Evolutionary conservation across 495 filamentous ascomycete species (phyloP), one percentile per base, ranked within the genome.

Genomic region (Thermothielavioides terrestris): DNA sequence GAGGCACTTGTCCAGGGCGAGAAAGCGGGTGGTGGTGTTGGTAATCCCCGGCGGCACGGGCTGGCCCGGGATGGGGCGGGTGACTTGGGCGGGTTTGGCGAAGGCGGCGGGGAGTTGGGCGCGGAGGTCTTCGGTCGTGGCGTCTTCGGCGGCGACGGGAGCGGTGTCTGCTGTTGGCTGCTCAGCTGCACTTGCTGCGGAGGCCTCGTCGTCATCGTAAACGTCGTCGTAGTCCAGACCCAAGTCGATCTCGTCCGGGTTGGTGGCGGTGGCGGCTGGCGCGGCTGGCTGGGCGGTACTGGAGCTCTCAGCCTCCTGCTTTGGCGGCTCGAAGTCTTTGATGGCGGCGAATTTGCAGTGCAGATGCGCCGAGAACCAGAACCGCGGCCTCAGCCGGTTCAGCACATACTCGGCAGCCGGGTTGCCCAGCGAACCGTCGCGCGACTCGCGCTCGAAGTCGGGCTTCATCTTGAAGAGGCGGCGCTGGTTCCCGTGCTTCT

Each of bases 301-400:
- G 2, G 11, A 31, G 9, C 17, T 25, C n/a, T 50, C 25, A 27
- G 44, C 35, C 4, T 32, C 54, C 2, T 46, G 31, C 12, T 25
- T 23, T 14, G 61, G 58, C 6, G 52, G 42, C 15, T 74, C 70
- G 63, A 92, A 86, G 0, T 75, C 66, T 50, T 92, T 79, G 2
- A 82, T 60, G 8, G 90, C 91, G 2, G 82, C 62, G 57, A 84
- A 97, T 59, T 88, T 89, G 62, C 84, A 81, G 66, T 98, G 92
- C 62, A 96, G 53, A 65, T 98, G 92, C 2, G 89, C 92, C 8
- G 89, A 86, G 65, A 97, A 95, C 92, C 92, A 98, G 60, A 88
- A 86, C 0, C 76, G 69, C 3, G 92, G 92, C 27, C 86, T 75
- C 31, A 97, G 68, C 25, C 87, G 76, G 59, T 92, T 81, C 59